Conservation (phyloP, 2,329 filamentous ascomycete genomes). For the Xylaria sp. region DNA sequence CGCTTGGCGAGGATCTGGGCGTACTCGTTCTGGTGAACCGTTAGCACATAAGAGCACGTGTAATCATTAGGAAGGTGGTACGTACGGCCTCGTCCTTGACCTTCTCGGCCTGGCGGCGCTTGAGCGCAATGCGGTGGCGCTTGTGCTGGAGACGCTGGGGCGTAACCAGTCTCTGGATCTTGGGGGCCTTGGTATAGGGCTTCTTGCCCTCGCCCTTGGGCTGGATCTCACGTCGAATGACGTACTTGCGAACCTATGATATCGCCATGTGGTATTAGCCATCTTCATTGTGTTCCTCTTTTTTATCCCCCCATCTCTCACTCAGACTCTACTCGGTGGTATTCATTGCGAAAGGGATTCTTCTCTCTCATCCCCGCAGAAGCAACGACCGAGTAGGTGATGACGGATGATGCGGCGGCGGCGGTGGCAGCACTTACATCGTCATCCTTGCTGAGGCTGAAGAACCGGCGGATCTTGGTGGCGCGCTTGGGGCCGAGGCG, state of each 20-base stretch:
- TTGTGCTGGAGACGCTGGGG: conserved; percentile 99
- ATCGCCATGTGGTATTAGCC: conserved; percentile 43
- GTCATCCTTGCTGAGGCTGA: conserved; percentile 99
- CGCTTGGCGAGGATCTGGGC: conserved; percentile 95
- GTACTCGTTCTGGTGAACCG: conserved; percentile 82
- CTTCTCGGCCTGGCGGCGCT: conserved; percentile 96
- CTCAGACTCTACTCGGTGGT: conserved; percentile 48
- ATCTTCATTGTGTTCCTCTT: conserved; percentile 26
- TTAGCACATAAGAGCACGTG: conserved; percentile 39
- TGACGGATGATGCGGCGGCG: conserved; percentile 65
- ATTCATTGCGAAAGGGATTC: conserved; percentile 51
- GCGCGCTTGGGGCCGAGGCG: conserved; percentile 99
- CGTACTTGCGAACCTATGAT: conserved; percentile 93
- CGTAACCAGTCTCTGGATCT: conserved; percentile 99
- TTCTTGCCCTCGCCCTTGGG: conserved; percentile 97
- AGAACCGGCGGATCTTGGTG: conserved; percentile 99
- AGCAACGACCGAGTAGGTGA: conserved; percentile 68
- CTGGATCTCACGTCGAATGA: conserved; percentile 97
- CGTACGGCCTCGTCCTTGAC: conserved; percentile 98
- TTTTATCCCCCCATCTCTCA: conserved; percentile 30
- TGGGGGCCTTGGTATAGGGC: conserved; percentile 99
- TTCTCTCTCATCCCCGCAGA: conserved; percentile 42
- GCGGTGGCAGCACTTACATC: conserved; percentile 99
- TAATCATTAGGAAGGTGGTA: conserved; percentile 32
- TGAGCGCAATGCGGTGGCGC: conserved; percentile 96